A percentile compares a stretch with the other conserved stretches of the same genome.
These are phyloP conservation scores for Populus tremula DNA, from an alignment of 345 rosid genomes.

Conservation along the genomic window DNA sequence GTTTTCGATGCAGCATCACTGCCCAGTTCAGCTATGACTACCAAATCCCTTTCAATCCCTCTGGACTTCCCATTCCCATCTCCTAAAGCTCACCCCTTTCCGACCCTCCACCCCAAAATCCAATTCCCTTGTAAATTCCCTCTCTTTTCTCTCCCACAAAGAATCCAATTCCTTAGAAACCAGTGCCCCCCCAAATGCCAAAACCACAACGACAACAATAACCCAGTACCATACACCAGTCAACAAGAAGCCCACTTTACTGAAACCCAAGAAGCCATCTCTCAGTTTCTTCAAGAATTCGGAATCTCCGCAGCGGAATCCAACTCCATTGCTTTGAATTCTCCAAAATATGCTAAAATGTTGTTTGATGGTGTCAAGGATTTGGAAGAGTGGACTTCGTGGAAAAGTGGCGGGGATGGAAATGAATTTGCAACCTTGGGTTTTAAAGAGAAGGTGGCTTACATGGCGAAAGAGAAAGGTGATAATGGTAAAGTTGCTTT, in stretches of 20 bases:
- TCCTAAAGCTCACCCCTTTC: not conserved
- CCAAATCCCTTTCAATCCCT: slow-evolving; percentile 27
- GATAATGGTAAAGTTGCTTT: slow-evolving; percentile 77
- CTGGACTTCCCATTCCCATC: slow-evolving; percentile 12
- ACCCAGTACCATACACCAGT: slow-evolving; percentile 4
- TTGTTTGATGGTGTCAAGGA: slow-evolving; percentile 59
- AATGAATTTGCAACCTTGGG: slow-evolving; percentile 29
- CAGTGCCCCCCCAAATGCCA: slow-evolving; percentile 12
- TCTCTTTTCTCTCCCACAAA: slow-evolving; percentile 3
- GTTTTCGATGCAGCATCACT: not conserved
- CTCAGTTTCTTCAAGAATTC: slow-evolving; percentile 45
- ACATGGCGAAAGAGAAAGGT: slow-evolving; percentile 71
- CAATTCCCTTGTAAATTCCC: slow-evolving; percentile 6
- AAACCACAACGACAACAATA: slow-evolving; percentile 14
- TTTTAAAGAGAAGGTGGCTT: slow-evolving; percentile 65
- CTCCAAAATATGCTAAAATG: slow-evolving; percentile 54
- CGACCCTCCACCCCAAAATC: not conserved
- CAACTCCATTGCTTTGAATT: slow-evolving; percentile 41
- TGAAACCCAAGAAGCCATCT: slow-evolving; percentile 51
- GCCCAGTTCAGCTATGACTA: slow-evolving; percentile 9
- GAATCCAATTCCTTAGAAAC: not conserved
- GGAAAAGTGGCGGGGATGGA: slow-evolving; percentile 34
- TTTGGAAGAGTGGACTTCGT: slow-evolving; percentile 68
- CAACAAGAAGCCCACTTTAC: slow-evolving; percentile 18
- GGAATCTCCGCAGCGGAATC: slow-evolving; percentile 56